Evolutionary conservation across 257 asterid genomes (phyloP), one percentile per base, ranked within the genome.

Genomic region (Solanum etuberosum): DNA sequence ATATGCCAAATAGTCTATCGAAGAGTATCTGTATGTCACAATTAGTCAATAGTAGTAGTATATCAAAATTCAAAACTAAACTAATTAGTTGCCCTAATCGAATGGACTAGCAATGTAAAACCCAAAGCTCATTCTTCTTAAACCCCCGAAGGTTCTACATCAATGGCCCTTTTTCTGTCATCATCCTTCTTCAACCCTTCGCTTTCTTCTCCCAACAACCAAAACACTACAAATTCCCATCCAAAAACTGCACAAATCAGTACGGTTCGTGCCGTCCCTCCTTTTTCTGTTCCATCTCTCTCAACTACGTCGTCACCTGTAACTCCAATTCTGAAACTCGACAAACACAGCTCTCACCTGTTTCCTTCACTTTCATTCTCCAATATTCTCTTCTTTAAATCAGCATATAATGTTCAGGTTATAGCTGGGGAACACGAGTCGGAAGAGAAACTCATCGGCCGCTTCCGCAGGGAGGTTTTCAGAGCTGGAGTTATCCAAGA

Each of bases 401-500:
- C 93, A 12, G 88, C 90, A 34, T 91, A 89, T 89, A 93, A 91
- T 83, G 90, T 92, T 46, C 89, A 90, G 89, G 86, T 93, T 57
- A 9, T 91, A 4, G 90, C 87, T 81, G 90, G 84, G 6, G 93
- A 88, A 3, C 34, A 90, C 20, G 98, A 91, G 88, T 85, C 91
- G 6, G 95, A 89, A 85, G 94, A 94, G 83, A 73, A 67, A 6
- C 90, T 94, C 54, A 59, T 91, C 29, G 84, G 86, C 84, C 92
- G 94, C 51, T 94, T 94, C 87, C 92, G 91, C 11, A 89, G 93
- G 40, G 93, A 91, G 76, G 92, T 90, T 4, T 25, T 87, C 43
- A 91, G 67, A 86, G 93, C 94, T 1, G 92, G 95, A 32, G 88
- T 94, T 43, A 21, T 92, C 8, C 93, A 83, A 57, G 96, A 94